phyloP scores from a whole-genome alignment of 768 basidiomycete species.

The Hygrocybe punicea region DNA sequence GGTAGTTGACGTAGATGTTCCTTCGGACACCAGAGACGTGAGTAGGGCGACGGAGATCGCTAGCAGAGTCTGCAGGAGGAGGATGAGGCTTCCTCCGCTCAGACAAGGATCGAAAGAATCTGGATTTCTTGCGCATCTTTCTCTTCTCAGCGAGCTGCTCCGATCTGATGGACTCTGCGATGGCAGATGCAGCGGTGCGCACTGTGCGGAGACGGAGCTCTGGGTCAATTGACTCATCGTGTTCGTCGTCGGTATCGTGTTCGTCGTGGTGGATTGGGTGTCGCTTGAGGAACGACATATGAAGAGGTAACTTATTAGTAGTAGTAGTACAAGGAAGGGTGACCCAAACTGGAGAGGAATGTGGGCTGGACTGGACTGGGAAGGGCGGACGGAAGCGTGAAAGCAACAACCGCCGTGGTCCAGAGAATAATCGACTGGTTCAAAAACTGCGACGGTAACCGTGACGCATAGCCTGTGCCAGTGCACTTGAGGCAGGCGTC shows the following conservation, averaged over 20 bases:
- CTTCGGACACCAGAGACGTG: slow-evolving; percentile 54
- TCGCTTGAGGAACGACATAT: slow-evolving; percentile 3
- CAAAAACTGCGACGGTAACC: too few relatives aligned
- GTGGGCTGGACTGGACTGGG: too few relatives aligned
- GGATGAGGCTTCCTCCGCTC: slow-evolving; percentile 42
- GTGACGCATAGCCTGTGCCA: too few relatives aligned
- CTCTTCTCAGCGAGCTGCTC: slow-evolving; percentile 67
- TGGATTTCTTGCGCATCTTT: slow-evolving; percentile 46
- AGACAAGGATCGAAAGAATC: slow-evolving; percentile 53
- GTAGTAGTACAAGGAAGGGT: too few relatives aligned
- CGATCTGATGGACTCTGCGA: slow-evolving; percentile 79
- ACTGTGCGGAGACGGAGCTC: slow-evolving; percentile 85
- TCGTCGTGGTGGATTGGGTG: slow-evolving; percentile 19
- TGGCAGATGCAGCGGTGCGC: slow-evolving; percentile 87
- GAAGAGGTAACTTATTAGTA: too few relatives aligned
- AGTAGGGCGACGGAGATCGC: slow-evolving; percentile 33
- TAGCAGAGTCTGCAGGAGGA: slow-evolving; percentile 27
- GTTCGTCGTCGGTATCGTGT: slow-evolving; percentile 54
- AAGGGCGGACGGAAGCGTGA: too few relatives aligned
- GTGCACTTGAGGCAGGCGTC: too few relatives aligned
- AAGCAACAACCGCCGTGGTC: too few relatives aligned
- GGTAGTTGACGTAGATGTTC: slow-evolving; percentile 78
- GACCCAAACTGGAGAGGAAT: too few relatives aligned
- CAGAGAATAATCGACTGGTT: too few relatives aligned
- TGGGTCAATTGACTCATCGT: slow-evolving; percentile 73